Conservation (phyloP, 805 yeast species). For the Spathaspora hagerdaliae region DNA sequence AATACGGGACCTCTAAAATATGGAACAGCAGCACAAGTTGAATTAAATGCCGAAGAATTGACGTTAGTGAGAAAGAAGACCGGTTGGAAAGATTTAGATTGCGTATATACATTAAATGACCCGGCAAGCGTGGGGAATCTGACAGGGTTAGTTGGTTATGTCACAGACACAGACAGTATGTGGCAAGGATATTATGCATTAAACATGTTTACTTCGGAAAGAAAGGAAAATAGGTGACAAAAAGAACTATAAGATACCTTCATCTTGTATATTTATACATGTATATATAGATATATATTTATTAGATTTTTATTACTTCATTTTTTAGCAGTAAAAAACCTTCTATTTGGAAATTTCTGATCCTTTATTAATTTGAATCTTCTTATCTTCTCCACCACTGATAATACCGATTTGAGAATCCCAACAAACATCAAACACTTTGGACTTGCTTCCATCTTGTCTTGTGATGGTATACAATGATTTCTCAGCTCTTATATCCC, state of each 20-base stretch:
- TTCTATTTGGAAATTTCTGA: conserved; percentile 20
- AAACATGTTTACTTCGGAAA: conserved; percentile 49
- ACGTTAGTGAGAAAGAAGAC: conserved; percentile 43
- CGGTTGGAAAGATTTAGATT: conserved; percentile 54
- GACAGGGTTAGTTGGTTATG: conserved; percentile 49
- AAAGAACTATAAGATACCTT: background rate
- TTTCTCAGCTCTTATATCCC: conserved; percentile 90
- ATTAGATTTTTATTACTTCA: background rate
- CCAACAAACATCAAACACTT: conserved; percentile 89
- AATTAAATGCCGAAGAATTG: conserved; percentile 70
- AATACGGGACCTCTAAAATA: conserved; percentile 91
- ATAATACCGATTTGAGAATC: conserved; percentile 72
- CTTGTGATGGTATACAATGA: conserved; percentile 80
- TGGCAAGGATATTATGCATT: conserved; percentile 81
- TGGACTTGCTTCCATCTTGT: conserved; percentile 52
- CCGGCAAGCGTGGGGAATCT: conserved; percentile 5
- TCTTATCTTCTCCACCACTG: conserved; percentile 93
- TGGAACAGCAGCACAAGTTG: conserved; percentile 79
- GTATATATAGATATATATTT: background rate
- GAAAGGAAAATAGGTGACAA: conserved; percentile 18
- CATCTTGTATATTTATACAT: background rate
- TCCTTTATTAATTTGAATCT: conserved; percentile 73
- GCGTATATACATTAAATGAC: conserved; percentile 10
- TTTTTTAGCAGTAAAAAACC: background rate
- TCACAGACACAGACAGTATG: conserved; percentile 61